phyloP scores from a whole-genome alignment of 352 stramenopile species.

The Aphanomyces astaci region DNA sequence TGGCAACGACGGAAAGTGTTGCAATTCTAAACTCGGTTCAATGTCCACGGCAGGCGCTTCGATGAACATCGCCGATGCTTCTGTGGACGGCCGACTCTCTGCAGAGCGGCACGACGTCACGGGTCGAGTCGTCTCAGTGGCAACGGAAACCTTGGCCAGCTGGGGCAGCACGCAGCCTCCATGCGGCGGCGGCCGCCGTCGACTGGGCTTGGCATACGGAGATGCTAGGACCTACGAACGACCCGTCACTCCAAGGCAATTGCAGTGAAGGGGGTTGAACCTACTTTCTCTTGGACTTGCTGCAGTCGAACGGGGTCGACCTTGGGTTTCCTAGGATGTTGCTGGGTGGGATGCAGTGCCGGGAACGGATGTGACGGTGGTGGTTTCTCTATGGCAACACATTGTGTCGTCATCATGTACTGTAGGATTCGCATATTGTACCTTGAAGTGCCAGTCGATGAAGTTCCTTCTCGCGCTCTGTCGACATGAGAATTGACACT shows the following conservation, averaged over 20 bases:
- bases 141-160: neutral
- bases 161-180: neutral
- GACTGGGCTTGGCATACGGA: constrained; percentile 1
- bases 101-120: neutral
- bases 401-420: neutral
- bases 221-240: constrained; percentile 15
- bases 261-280: neutral
- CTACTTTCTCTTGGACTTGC: constrained; percentile 14
- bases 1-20: neutral
- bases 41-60: constrained; percentile 6
- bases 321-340: neutral
- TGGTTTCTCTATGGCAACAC: neutral
- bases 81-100: neutral
- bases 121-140: neutral
- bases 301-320: neutral
- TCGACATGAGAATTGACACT: constrained; percentile 22
- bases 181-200: neutral
- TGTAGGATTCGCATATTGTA: no score
- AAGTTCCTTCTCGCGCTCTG: constrained; percentile 30
- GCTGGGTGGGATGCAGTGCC: neutral
- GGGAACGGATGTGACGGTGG: neutral
- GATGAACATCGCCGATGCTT: neutral
- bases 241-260: neutral
- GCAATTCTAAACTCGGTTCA: neutral
- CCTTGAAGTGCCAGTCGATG: constrained; percentile 57